Base-by-base conservation (phyloP, 352 stramenopile genomes). In the Phytophthora sp. region DNA sequence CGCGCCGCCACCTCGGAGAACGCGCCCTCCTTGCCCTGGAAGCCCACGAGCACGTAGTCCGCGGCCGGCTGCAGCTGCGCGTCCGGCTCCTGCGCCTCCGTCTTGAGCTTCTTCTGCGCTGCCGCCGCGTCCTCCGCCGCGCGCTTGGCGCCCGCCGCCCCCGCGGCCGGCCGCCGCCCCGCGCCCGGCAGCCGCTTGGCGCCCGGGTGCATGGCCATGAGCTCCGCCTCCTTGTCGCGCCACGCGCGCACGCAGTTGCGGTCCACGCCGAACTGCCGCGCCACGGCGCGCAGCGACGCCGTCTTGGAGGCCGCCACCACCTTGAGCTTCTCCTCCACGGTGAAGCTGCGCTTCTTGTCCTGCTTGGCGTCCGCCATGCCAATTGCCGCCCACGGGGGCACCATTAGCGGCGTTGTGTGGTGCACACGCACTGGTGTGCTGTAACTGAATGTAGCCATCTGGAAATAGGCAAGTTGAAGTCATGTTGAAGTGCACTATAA, bases 311-410 rank as follows among this genome's bases (percentile, higher is more conserved):
- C 79, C 42, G 78, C 74, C 35, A 91, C 79, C 49, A 87, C 83
- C 49, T 68, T 69, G 34, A 89, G 74, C 63, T 89, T 89, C 67
- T 91, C 78, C 43, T 87, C 74, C 20, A 88, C 82, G 3, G 82
- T 89, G 57, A 87, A 91, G 76, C 82, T 89, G 54, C 82, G 82
- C 66, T 91, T 91, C 76, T 88, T 88, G 44, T 82, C 72, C 56
- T 53, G 41, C 50, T 72, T 75, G 13, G 39, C 15, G 49, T 66
- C 35, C 9, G 48, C 28, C 62, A 72, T 72, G 32, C 8, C 28
- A 18, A 41, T 34, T 34, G 28, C 28, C 6, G 6, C 28, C 28
- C 28, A n/a, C 28, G 11, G 28, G 28, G 28, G 28, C 28, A 34
- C 28, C 28, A 34, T 34, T 34, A 6, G 11, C 11, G 6, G n/a